Evolutionary conservation across 306 rosid genomes (phyloP).

Genomic region (Castanea mollissima): DNA sequence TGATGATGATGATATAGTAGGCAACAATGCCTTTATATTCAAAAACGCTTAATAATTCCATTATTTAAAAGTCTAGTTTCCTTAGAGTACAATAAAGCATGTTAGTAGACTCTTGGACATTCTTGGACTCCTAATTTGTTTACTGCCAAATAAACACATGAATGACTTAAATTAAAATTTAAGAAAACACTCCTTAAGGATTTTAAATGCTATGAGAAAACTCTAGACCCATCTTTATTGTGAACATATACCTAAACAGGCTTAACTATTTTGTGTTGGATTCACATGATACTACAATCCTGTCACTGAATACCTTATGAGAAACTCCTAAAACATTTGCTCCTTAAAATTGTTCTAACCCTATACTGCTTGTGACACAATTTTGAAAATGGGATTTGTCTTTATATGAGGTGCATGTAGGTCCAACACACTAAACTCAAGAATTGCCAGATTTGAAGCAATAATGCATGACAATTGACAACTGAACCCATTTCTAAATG

Average conservation of each 20-base stretch:
- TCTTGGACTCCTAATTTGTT: not conserved
- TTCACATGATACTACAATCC: not conserved
- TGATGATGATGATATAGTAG: not conserved
- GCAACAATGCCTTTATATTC: not conserved
- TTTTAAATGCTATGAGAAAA: not conserved
- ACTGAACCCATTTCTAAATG: not conserved
- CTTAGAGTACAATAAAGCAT: not conserved
- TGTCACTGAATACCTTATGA: not conserved
- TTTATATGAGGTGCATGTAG: not conserved
- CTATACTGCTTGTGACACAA: not conserved
- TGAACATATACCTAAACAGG: not conserved
- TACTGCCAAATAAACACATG: not conserved
- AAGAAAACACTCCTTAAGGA: not conserved
- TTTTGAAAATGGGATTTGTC: not conserved
- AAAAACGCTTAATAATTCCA: not conserved
- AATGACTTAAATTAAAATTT: not conserved
- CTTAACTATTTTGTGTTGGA: not conserved
- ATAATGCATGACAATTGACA: not conserved
- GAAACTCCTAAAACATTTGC: not conserved
- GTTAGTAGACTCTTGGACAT: not conserved
- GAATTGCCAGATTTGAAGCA: not conserved
- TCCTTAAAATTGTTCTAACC: not conserved
- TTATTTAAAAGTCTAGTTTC: not conserved
- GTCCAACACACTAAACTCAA: not conserved
- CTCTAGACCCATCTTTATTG: not conserved